These are phyloP conservation scores for Apophysomyces ossiformis DNA, from an alignment of 371 early-diverging fungal genomes.

Conservation along the genomic window DNA sequence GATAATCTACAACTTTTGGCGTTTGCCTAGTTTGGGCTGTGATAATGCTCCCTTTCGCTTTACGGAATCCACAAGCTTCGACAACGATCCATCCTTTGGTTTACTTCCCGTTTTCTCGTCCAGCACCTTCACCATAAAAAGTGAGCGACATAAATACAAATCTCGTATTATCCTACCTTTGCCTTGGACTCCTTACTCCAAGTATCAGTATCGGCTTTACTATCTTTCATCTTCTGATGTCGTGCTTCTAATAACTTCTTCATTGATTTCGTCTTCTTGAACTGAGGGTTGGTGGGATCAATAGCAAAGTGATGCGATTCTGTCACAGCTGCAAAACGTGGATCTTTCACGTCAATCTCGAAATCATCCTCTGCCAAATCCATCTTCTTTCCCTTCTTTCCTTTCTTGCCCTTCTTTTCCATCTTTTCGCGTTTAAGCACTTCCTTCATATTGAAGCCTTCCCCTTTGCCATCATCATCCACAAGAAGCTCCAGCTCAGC, in stretches of 20 bases:
- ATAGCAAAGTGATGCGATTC: conserved; percentile 91
- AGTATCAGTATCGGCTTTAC: conserved; percentile 27
- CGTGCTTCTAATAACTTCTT: conserved; percentile 75
- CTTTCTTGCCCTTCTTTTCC: conserved; percentile 72
- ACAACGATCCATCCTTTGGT: conserved; percentile 46
- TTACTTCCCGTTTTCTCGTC: conserved; percentile 10
- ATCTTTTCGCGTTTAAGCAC: conserved; percentile 88
- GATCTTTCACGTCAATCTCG: conserved; percentile 82
- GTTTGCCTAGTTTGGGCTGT: conserved; percentile 40
- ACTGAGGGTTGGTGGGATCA: conserved; percentile 94
- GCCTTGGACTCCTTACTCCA: conserved; percentile 39
- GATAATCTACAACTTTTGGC: conserved; percentile 39
- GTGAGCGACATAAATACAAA: neutral
- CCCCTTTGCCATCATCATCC: conserved; percentile 64
- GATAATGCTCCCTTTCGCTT: conserved; percentile 64
- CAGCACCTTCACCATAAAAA: neutral
- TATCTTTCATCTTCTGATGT: conserved; percentile 56
- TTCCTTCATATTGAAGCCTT: conserved; percentile 86
- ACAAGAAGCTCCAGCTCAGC: conserved; percentile 89
- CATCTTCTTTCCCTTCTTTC: conserved; percentile 59
- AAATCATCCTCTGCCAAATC: conserved; percentile 75
- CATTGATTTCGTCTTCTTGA: conserved; percentile 95
- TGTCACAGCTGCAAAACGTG: conserved; percentile 84
- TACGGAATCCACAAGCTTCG: conserved; percentile 58
- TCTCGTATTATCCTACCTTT: conserved; percentile 13